Base-by-base conservation (phyloP, 192 early-diverging fungal species). In the Coemansia sp. region DNA sequence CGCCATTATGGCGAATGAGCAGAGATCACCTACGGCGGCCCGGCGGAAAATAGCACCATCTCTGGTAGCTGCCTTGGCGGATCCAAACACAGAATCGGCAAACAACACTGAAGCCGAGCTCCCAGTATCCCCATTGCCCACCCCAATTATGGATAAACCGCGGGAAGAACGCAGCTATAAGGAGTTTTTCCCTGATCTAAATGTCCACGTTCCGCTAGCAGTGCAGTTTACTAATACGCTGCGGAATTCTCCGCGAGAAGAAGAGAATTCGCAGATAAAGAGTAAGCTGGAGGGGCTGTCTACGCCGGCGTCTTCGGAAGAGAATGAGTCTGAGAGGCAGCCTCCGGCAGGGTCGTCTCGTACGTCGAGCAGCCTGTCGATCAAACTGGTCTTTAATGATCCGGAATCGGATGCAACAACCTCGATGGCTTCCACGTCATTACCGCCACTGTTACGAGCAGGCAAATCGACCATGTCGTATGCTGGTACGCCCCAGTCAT, bases 81-180 rank as follows among this genome's bases (percentile, higher is more conserved):
- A 23, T 37, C 30, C 23, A 5, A 36, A 16, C 14, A 55, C 53
- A 55, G 53, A 55, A 23, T 55, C 53, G 5, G 53, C 53, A 13
- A 47, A 7, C 33, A 47, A 7, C 21, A 65, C 37, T 1, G 45
- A 53, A 13, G 13, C 54, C 13, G 42, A 55, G 20, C 30, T 55
- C 41, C 56, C 57, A 9, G 38, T 59, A n/a, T 26, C 42, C 11
- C 19, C 41, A 15, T 54, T 59, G 20, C 59, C 61, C 5, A 58
- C 65, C 36, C 52, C 69, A 9, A 48, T 57, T 10, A 63, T 72
- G 37, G 75, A 78, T 15, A 86, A 87, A 51, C 94, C 92, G 23
- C 80, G 90, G 43, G 94, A 96, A 70, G 94, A 96, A 69, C 82
- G 86, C 41, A 81, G 88, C 15, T 94, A 85, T 61, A 72, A 80